Base-by-base conservation (phyloP, 2,329 filamentous ascomycete species). In the Ustulina deusta region DNA sequence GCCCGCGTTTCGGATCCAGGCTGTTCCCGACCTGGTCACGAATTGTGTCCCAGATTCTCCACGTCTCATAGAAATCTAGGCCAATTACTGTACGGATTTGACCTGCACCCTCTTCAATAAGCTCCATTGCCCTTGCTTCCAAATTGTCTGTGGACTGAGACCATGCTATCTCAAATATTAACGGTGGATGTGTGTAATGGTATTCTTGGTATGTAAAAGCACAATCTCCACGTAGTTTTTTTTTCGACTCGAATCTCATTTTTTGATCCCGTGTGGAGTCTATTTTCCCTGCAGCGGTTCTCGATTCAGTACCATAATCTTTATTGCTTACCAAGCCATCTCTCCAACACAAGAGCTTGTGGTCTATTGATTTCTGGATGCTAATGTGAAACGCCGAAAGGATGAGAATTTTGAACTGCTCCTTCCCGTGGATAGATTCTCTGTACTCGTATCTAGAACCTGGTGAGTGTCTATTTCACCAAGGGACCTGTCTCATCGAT, bases 131-230 rank as follows among this genome's bases (percentile, higher is more conserved):
- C 25, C 6, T 58, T 22, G 6, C 10, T 22, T 58, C 40, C 25
- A 58, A 22, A 5, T 58, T 9, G 1, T 34, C 38, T 13, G 22
- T 58, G 20, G 40, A 22, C 27, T 46, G 40, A 25, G 55, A 58
- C 55, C 55, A 58, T 20, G 38, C 25, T 32, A 58, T 46, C 38
- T 58, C 25, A 34, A 58, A 46, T 46, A 58, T 32, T 25, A 58
- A 46, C n/a, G 40, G 25, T n/a, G 40, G 55, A 34, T 58, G 17
- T 42, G 54, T n/a, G 36, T 42, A 56, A 13, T 42, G 22, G 13
- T 56, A 22, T n/a, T 56, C 54, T 29, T 42, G 13, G 22, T 56
- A 56, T 27, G 11, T 20, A 6, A 56, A 56, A 10, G 22, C 6
- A 29, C 36, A 42, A 40, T 56, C 54, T 42, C 54, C 54, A 29